Base-by-base conservation (phyloP, 495 filamentous ascomycete genomes). In the Annulohypoxylon moriforme region DNA sequence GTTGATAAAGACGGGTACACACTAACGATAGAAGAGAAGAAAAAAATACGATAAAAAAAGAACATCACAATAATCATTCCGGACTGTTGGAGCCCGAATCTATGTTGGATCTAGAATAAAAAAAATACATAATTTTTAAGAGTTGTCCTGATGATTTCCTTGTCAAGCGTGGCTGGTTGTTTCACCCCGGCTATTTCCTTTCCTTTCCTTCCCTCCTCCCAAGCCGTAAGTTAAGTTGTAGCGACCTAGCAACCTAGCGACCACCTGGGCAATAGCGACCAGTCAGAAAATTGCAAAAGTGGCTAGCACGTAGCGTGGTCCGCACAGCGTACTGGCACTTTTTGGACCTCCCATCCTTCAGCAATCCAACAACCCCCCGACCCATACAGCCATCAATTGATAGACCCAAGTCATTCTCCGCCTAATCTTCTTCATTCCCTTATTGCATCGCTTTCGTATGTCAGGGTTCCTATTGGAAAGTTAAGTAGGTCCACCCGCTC, bases 381-480 rank as follows among this genome's bases (percentile, higher is more conserved):
- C 71, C 71, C 61, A 40, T 40, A 36, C 33, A 11, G 9, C 33
- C 33, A 61, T 69, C 44, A n/a, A n/a, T 22, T 47, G 16, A 14
- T 50, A 24, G 13, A 27, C 24, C 47, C 40, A 44, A 13, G 24
- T 52, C 44, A 31, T 63, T 63, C 71, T 66, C 66, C 71, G 66
- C 71, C 61, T 66, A 73, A 69, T 67, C 57, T 69, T 73, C 62
- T 50, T 50, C 66, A 63, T 69, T 69, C 57, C 71, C 71, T 69
- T 67, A 63, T 67, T 69, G 58, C 62, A 63, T 73, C 66, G 27
- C 29, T 72, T 22, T 50, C 64, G n/a, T 58, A 63, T 58, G 46
- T 56, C 60, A 69, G 61, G 70, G 70, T 61, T 66, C 71, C 58
- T 3, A 73, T 73, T 73, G 71, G 71, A 73, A 73, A 69, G 66